Conservation (phyloP, 352 stramenopile genomes). For the Globisporangium cederbergense region DNA sequence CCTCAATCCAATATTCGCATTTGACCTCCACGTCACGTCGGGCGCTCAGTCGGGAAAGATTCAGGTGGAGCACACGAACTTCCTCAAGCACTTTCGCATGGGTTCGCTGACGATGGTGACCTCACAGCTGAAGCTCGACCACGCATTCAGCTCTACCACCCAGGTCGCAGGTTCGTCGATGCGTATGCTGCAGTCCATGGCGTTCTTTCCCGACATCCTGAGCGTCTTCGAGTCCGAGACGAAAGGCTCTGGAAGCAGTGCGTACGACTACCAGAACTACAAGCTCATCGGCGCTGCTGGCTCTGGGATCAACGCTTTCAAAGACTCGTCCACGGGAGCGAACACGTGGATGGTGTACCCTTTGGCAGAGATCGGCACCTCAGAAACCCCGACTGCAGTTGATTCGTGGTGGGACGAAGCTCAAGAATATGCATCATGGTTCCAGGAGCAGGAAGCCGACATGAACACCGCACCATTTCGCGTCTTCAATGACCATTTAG, state of each 20-base stretch:
- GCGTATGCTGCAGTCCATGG: slow-evolving; percentile 38
- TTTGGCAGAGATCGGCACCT: slow-evolving; percentile 21
- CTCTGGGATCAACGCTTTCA: slow-evolving; percentile 34
- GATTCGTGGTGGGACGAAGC: slow-evolving; percentile 37
- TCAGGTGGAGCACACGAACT: background rate
- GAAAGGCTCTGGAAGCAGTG: background rate
- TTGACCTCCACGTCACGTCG: slow-evolving; percentile 29
- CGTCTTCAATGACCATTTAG: slow-evolving; percentile 24
- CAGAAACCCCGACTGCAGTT: background rate
- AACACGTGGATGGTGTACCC: slow-evolving; percentile 30
- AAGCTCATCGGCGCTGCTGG: slow-evolving; percentile 32
- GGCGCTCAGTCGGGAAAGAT: slow-evolving; percentile 14
- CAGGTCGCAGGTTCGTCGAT: slow-evolving; percentile 33
- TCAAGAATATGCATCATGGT: slow-evolving; percentile 26
- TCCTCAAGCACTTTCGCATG: slow-evolving; percentile 26
- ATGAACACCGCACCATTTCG: slow-evolving; percentile 24
- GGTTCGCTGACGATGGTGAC: slow-evolving; percentile 19
- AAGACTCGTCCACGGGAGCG: slow-evolving; percentile 25
- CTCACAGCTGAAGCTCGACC: slow-evolving; percentile 33
- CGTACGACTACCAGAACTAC: slow-evolving; percentile 30
- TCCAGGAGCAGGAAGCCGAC: slow-evolving; percentile 23
- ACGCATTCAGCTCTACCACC: slow-evolving; percentile 13
- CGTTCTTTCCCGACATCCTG: slow-evolving; percentile 32
- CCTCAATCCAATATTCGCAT: slow-evolving; percentile 26
- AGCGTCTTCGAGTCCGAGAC: slow-evolving; percentile 22